A percentile compares a stretch with the other conserved stretches of the same genome.
Conservation (phyloP, 441 rosid species). For the Isatis lusitanica region DNA sequence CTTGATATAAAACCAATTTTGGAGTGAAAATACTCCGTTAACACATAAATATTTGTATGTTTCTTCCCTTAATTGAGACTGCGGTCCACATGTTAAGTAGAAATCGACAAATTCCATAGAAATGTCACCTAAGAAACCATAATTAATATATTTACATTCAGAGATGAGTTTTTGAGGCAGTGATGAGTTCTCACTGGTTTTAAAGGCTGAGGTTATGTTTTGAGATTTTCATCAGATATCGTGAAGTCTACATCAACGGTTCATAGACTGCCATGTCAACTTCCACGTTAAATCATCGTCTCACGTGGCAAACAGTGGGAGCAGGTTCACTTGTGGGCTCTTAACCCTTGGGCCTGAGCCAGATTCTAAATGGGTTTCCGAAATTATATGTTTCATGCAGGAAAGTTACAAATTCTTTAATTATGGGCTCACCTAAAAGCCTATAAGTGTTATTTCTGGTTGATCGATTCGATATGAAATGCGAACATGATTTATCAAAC, state of each 20-base stretch:
- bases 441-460: not conserved
- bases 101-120: not conserved
- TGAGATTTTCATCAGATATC: constrained; percentile 27
- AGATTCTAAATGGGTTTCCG: not conserved
- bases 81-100: not conserved
- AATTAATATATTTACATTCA: not conserved
- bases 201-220: constrained; percentile 31
- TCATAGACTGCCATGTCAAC: not conserved
- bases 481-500: not conserved
- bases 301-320: not conserved
- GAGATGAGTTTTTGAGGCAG: constrained; percentile 16
- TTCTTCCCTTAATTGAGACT: not conserved
- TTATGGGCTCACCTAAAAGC: not conserved
- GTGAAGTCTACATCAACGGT: constrained; percentile 31
- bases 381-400: not conserved
- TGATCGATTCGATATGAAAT: not conserved
- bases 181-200: not conserved
- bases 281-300: not conserved
- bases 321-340: not conserved
- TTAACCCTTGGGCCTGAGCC: not conserved
- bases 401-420: not conserved
- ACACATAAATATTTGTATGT: not conserved
- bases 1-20: no score
- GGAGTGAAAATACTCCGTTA: not conserved
- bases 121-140: not conserved